Evolutionary conservation across 352 stramenopile genomes (phyloP).

Genomic region (Phytophthora lateralis): DNA sequence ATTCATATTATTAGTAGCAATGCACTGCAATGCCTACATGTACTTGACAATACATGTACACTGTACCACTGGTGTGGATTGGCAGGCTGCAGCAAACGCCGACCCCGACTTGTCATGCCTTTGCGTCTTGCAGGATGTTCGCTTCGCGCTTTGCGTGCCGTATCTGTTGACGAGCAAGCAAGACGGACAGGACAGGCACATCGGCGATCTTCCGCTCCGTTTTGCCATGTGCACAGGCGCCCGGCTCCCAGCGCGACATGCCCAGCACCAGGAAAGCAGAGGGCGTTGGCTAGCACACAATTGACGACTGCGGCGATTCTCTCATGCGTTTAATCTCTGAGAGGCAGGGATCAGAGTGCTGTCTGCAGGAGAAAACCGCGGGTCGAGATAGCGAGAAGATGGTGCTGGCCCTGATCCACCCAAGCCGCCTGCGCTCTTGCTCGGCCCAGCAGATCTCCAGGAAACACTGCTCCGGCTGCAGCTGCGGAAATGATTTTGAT

Average conservation of each 20-base stretch:
- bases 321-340: conserved; percentile 19
- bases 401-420: conserved; percentile 19
- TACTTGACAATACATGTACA: too few relatives aligned
- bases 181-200: conserved; percentile 8
- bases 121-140: neutral
- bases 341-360: conserved; percentile 23
- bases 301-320: conserved; percentile 20
- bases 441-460: conserved; percentile 18
- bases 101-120: conserved; percentile 8
- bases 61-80: too few relatives aligned
- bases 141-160: neutral
- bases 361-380: conserved; percentile 24
- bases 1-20: too few relatives aligned
- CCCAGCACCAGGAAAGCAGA: conserved; percentile 24
- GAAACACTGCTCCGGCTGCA: conserved; percentile 19
- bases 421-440: conserved; percentile 20
- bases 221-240: conserved; percentile 8
- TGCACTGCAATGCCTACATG: too few relatives aligned
- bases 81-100: neutral
- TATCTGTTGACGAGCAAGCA: conserved; percentile 17
- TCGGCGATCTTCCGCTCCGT: conserved; percentile 16
- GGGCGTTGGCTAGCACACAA: conserved; percentile 21
- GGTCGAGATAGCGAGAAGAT: conserved; percentile 23
- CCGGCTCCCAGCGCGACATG: conserved; percentile 6
- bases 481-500: conserved; percentile 36